These are phyloP conservation scores for Thielaviopsis euricoi DNA, from an alignment of 2,329 filamentous ascomycete species.

Conservation along the genomic window DNA sequence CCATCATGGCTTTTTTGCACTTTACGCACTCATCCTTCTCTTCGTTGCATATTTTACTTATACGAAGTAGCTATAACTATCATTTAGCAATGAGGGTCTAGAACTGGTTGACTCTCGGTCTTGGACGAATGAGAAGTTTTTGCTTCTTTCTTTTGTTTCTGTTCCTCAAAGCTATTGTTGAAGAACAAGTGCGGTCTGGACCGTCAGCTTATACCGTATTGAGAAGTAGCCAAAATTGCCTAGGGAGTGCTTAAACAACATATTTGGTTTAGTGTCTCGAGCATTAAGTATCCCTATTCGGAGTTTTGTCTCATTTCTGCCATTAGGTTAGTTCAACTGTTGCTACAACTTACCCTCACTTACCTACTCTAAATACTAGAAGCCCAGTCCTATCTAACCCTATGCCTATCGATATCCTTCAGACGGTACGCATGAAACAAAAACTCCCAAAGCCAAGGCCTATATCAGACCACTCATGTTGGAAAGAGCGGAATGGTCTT, in stretches of 20 bases:
- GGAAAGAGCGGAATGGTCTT: background rate
- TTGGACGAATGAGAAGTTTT: background rate
- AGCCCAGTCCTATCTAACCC: no score
- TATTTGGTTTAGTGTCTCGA: background rate
- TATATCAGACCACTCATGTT: background rate
- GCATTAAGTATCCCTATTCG: background rate
- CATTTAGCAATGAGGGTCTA: background rate
- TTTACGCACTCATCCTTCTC: no score
- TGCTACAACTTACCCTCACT: no score
- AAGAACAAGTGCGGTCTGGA: background rate
- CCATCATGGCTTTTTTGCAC: no score
- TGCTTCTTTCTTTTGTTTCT: no score
- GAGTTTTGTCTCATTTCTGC: background rate
- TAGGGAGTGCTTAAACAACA: background rate
- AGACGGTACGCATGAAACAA: background rate
- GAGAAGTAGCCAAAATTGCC: background rate
- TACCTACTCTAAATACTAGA: no score
- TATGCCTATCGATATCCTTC: no score
- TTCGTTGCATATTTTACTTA: no score
- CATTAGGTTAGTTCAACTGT: no score
- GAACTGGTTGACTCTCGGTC: background rate
- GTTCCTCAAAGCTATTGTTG: background rate
- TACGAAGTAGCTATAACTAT: no score
- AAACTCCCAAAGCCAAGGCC: background rate
- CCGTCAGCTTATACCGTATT: background rate